phyloP scores from a whole-genome alignment of 768 basidiomycete species.

The Termitomyces bulborhizus region DNA sequence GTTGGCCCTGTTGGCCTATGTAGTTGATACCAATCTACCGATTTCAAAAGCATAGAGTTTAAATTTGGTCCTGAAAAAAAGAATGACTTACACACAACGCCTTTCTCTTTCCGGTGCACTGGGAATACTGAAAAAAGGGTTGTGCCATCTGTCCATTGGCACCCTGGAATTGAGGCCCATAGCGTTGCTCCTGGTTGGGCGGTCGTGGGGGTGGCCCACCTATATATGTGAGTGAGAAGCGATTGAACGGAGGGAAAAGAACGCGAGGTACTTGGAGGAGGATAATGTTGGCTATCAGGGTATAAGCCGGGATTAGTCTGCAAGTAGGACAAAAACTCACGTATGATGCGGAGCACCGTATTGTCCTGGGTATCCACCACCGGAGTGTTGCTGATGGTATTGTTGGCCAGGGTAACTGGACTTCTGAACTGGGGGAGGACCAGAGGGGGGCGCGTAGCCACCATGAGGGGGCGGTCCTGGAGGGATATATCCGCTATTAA shows the following conservation, averaged over 20 bases:
- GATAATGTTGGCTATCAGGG: slow-evolving; percentile 1
- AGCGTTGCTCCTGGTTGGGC: slow-evolving; percentile 52
- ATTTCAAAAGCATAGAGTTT: background rate
- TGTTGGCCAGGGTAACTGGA: slow-evolving; percentile 36
- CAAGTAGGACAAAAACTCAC: slow-evolving; percentile 1
- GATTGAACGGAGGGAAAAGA: background rate
- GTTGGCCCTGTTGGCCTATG: slow-evolving; percentile 53
- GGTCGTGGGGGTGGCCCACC: slow-evolving; percentile 45
- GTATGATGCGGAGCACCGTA: slow-evolving; percentile 14
- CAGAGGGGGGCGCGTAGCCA: slow-evolving; percentile 18
- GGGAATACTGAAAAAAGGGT: slow-evolving; percentile 80
- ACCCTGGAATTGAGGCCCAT: slow-evolving; percentile 52
- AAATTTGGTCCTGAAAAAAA: background rate
- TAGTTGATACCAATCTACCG: slow-evolving; percentile 88
- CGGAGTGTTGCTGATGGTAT: slow-evolving; percentile 28
- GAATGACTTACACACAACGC: slow-evolving; percentile 67
- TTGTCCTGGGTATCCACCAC: slow-evolving; percentile 23
- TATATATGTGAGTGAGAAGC: slow-evolving; percentile 2
- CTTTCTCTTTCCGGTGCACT: slow-evolving; percentile 84
- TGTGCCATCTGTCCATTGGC: slow-evolving; percentile 41
- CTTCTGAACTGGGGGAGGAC: slow-evolving; percentile 30
- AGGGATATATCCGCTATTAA: slow-evolving; percentile 10
- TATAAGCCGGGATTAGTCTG: background rate
- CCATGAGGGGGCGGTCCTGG: slow-evolving; percentile 10
- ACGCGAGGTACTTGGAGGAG: slow-evolving; percentile 18